Evolutionary conservation across 129 eudicot species (phyloP).

Genomic region (Pseudognaphalium luteoalbum): DNA sequence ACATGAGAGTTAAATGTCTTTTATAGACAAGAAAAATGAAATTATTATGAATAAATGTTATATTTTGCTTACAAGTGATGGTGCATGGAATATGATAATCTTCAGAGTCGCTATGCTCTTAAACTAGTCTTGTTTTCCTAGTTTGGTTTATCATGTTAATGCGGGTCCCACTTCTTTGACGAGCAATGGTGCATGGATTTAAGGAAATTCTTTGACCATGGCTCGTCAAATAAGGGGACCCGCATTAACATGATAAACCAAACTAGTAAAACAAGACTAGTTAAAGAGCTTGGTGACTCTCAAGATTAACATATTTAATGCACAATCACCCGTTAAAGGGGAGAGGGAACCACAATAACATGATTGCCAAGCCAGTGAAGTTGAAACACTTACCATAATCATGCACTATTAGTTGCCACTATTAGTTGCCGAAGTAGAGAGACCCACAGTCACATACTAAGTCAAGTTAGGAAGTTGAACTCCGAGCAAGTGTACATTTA

Average conservation of each 20-base stretch:
- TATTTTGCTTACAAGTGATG: neutral
- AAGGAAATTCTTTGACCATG: neutral
- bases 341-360: neutral
- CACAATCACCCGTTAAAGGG: neutral
- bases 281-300: neutral
- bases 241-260: constrained; percentile 4
- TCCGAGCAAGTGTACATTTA: neutral
- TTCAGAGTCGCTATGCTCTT: neutral
- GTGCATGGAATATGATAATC: neutral
- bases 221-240: neutral
- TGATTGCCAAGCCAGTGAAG: neutral
- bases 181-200: constrained; percentile 4
- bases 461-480: neutral
- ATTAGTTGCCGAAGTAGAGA: neutral
- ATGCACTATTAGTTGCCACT: neutral
- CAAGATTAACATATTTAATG: neutral
- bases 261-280: neutral
- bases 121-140: neutral
- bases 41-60: neutral
- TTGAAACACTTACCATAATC: neutral
- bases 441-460: neutral
- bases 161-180: constrained; percentile 28
- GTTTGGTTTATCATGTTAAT: constrained; percentile 6
- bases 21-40: neutral
- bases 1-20: neutral